Evolutionary conservation across 495 filamentous ascomycete genomes (phyloP).

Genomic region (Letharia lupina): DNA sequence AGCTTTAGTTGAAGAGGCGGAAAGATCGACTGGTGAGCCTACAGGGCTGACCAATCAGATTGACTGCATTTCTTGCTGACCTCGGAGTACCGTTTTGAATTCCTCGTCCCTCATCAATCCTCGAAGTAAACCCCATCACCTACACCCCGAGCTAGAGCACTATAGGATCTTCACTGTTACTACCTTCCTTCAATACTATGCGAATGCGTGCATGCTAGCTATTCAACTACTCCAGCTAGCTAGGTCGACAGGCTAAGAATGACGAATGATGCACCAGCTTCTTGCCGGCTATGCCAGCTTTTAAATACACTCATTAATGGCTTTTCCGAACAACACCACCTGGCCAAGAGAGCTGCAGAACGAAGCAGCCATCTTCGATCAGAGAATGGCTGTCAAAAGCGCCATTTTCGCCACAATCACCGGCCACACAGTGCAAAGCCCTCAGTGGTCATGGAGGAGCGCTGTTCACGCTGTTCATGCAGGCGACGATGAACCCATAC

Average conservation of each 20-base stretch:
- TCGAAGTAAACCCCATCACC: background rate
- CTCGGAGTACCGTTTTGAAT: background rate
- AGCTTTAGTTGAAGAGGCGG: background rate
- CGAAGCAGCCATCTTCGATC: background rate
- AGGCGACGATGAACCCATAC: background rate
- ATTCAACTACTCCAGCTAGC: background rate
- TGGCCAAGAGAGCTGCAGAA: background rate
- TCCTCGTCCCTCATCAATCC: background rate
- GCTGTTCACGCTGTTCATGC: background rate
- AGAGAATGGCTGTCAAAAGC: background rate
- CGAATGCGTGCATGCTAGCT: background rate
- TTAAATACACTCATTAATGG: background rate
- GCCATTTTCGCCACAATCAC: background rate
- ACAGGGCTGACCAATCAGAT: constrained; percentile 10
- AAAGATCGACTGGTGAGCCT: background rate
- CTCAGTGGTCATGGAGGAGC: background rate
- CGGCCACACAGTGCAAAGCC: background rate
- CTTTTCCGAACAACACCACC: background rate
- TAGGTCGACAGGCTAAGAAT: background rate
- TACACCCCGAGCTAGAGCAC: background rate
- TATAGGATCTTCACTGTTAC: background rate
- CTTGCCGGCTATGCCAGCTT: background rate
- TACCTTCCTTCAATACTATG: background rate
- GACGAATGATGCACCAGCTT: background rate
- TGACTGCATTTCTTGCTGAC: background rate